Base-by-base conservation (phyloP, 1,139 yeast species). In the Taphrina deformans region DNA sequence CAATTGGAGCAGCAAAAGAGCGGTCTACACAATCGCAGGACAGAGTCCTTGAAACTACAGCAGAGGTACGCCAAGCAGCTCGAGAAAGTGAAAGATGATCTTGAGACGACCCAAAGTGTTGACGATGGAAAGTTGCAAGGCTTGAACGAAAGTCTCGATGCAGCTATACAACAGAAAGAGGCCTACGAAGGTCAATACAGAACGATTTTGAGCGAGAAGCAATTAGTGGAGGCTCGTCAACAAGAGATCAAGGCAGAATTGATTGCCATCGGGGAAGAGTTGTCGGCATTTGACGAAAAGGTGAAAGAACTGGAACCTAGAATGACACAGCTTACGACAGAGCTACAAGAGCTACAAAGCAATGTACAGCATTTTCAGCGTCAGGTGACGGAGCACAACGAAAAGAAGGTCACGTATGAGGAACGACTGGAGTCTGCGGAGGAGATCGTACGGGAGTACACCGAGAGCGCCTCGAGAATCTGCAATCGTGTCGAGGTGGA, bases 251-350 rank as follows among this genome's bases (percentile, higher is more conserved):
- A 63, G 55, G 66, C 31, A 65, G 67, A 67, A 73, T 69, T 59
- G 68, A 76, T 10, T 7, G 72, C 71, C 63, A 69, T 75, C 48
- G 56, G 66, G 12, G 70, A 70, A 21, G 74, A 76, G 52, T 69
- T 66, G 52, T 69, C 59, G 48, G 74, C 67, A 48, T 68, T 70
- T 62, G 74, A 65, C 27, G 58, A 51, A 5, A 67, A 69, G 23
- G 24, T 65, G 6, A 69, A 65, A n/a, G 65, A 50, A 6, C 50
- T 71, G 10, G 68, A 69, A 23, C 62, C 62, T 4, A 70, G 71
- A 51, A 69, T 74, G 1, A 68, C 70, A 1, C 69, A 66, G 44
- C 48, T 66, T 27, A 62, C 66, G 16, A 52, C 40, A 26, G 41
- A 38, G 31, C 23, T 59, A 21, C 44, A 61, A 45, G 67, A 68